Evolutionary conservation across 805 yeast genomes (phyloP), one percentile per base, ranked within the genome.

Genomic region (Candida ascalaphidarum): DNA sequence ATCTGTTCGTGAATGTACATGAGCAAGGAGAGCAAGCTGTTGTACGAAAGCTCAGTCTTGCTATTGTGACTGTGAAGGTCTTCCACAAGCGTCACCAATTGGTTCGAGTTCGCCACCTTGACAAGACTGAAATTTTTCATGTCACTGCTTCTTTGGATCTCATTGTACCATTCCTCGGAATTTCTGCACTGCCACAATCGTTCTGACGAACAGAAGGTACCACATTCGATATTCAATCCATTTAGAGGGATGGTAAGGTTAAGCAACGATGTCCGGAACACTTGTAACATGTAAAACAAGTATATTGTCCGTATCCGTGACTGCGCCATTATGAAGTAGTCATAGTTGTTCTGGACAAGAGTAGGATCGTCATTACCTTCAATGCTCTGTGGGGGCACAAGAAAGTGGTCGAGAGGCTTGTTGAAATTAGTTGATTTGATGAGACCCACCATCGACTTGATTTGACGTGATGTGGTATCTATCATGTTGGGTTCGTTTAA

Each of bases 1-100:
- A 81, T 74, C 39, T 62, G 65, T 39, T 80, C 89, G 46, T 80
- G 83, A 22, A 81, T 61, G 12, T 80, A 71, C 56, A 80, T 65
- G 35, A 81, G 54, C 35, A 78, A 57, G 3, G 78, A 67, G 22
- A 78, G 48, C 32, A 70, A 40, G 11, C 79, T 68, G 32, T 69
- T 61, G 47, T 63, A 56, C 3, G 75, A 68, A 21, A 68, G 46
- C 15, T 51, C 55, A 26, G 59, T 50, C 29, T 48, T 69, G 7
- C 30, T 17, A 33, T 40, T 50, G 50, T 54, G 42, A 48, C 66
- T 59, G 25, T 57, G 55, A 46, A 77, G 43, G 35, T 69, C 71
- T 31, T 60, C 65, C 29, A 68, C 44, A 40, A 73, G 58, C 26
- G 58, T 57, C 26, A 52, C 52, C 43, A 68, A 63, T 12, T 55